Conservation (phyloP, 768 basidiomycete species). For the Mycena epipterygia region DNA sequence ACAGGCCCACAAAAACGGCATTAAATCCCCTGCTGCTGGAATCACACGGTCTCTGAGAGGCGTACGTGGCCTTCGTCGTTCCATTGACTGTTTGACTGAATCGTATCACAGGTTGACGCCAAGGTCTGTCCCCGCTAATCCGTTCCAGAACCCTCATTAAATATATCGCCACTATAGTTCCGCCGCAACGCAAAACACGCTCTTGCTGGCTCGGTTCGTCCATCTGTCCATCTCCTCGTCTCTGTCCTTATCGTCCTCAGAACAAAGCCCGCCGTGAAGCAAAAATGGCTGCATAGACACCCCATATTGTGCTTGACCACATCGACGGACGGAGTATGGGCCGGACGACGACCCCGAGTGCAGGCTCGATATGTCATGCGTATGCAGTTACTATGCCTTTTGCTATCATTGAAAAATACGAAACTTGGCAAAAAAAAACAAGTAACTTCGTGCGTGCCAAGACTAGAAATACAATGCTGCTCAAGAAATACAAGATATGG, state of each 20-base stretch:
- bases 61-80: constrained; percentile 67
- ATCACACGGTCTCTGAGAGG: constrained; percentile 89
- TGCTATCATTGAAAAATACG: constrained; percentile 28
- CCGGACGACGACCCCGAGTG: constrained; percentile 25
- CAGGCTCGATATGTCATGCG: constrained; percentile 29
- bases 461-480: constrained; percentile 28
- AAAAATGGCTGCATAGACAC: constrained; percentile 59
- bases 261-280: constrained; percentile 76
- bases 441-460: constrained; percentile 4
- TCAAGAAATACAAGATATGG: constrained; percentile 34
- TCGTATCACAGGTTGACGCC: constrained; percentile 72
- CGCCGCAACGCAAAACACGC: constrained; percentile 86
- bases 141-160: constrained; percentile 18
- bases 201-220: constrained; percentile 79
- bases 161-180: constrained; percentile 64
- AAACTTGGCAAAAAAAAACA: constrained; percentile 33
- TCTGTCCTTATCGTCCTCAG: constrained; percentile 50
- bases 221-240: not conserved
- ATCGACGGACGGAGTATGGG: constrained; percentile 23
- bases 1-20: constrained; percentile 98
- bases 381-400: constrained; percentile 32
- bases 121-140: constrained; percentile 65
- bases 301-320: constrained; percentile 33
- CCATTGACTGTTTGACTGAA: constrained; percentile 14
- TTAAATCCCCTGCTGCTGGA: constrained; percentile 84